Base-by-base conservation (phyloP, 2,329 filamentous ascomycete species). In the Cyphellophora europaea region DNA sequence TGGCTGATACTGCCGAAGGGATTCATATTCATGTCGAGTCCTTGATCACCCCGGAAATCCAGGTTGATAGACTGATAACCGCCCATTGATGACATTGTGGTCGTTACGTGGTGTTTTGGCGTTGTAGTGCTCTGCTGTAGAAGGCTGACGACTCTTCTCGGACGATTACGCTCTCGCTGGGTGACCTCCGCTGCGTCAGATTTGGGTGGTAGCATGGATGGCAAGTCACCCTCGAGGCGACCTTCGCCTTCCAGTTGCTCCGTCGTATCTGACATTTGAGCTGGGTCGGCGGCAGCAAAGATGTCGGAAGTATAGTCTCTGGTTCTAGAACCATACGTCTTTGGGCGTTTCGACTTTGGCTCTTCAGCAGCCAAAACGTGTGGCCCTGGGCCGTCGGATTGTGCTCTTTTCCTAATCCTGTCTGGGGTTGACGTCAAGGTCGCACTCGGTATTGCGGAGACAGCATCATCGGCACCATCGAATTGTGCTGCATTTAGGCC, bases 1-100 rank as follows among this genome's bases (percentile, higher is more conserved):
- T 49, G 47, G 25, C 37, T 47, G n/a, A 41, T n/a, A 1, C 37
- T 32, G 15, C 47, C 47, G 27, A 50, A 50, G 3, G 46, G 48
- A 27, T 50, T 50, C 11, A 40, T 18, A 32, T 35, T 41, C 18
- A 43, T 30, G 17, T 45, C 37, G 6, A 46, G 18, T 1, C 41
- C 45, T n/a, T n/a, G n/a, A n/a, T n/a, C n/a, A 14, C 37, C 35
- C 18, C 46, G 40, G 29, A 40, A 48, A 32, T 48, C 40, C 19
- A 49, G 27, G 15, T 39, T 46, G 30, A 45, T 45, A 10, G 44
- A 44, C 35, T 45, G 35, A 19, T 50, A 48, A 16, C 36, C 35
- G 15, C 48, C 48, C 18, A 49, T 46, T 3, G 46, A 49, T 27
- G 47, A 46, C 14, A 36, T 23, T 5, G 42, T 41, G 16, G 41